Percentiles rank a stretch among this genome's conserved stretches.
These are phyloP conservation scores for Termitomyces bulborhizus DNA, from an alignment of 768 basidiomycete genomes.

Conservation along the genomic window DNA sequence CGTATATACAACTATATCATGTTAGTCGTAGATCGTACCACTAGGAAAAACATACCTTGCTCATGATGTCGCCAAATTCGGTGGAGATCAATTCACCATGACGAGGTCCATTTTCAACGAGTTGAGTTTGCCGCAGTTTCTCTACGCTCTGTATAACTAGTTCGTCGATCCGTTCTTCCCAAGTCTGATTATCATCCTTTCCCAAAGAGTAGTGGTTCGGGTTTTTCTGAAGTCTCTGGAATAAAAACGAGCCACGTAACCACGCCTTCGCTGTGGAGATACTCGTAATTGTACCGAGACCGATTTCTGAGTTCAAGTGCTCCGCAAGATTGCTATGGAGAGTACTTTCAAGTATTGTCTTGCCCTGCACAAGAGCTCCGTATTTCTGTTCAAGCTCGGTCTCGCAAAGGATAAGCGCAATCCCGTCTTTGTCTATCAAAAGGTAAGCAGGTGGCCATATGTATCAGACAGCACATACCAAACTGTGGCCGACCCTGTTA, in stretches of 20 bases:
- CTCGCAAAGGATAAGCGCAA: conserved; percentile 82
- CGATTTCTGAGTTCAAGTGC: conserved; percentile 93
- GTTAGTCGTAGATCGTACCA: conserved; percentile 1
- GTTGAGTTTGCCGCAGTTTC: conserved; percentile 51
- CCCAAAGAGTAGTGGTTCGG: conserved; percentile 67
- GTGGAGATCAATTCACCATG: conserved; percentile 48
- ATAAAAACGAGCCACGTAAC: conserved; percentile 83
- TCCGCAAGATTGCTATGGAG: conserved; percentile 81
- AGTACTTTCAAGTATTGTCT: conserved; percentile 77
- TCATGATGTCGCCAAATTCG: conserved; percentile 82
- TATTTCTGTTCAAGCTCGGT: conserved; percentile 67
- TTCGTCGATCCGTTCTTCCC: conserved; percentile 67
- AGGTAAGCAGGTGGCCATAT: background rate
- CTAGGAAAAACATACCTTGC: conserved; percentile 46
- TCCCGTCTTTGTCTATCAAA: conserved; percentile 67
- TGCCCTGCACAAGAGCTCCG: conserved; percentile 58
- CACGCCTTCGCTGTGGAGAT: conserved; percentile 70
- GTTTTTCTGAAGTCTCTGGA: conserved; percentile 79
- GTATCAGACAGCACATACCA: conserved; percentile 34
- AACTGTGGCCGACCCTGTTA: conserved; percentile 87
- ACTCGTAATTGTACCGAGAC: conserved; percentile 74
- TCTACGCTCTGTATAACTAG: conserved; percentile 64
- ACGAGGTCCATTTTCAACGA: conserved; percentile 42
- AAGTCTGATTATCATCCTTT: conserved; percentile 49
- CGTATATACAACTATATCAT: conserved; percentile 65